Evolutionary conservation across 1,284 basidiomycete genomes (phyloP), one percentile per base, ranked within the genome.

Genomic region (Caloboletus firmus): DNA sequence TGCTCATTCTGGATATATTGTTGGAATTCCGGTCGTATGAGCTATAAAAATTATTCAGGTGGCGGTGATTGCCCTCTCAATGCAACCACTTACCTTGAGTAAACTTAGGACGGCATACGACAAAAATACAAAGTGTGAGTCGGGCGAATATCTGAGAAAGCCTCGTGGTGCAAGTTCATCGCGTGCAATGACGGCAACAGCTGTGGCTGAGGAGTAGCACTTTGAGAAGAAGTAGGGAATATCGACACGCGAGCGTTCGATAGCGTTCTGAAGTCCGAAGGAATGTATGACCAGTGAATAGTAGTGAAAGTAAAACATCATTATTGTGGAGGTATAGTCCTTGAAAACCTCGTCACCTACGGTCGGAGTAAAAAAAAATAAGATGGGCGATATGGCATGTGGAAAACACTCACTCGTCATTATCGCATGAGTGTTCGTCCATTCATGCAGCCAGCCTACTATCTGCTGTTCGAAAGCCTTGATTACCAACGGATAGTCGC

Each of bases 191-290:
- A 73, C 74, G 10, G 85, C 85, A 64, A 87, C 85, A 11, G 81
- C 76, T 46, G 82, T 84, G 1, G 93, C 93, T 18, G 86, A 82
- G 11, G 84, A 81, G 69, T 94, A 87, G 52, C 91, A 91, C 37
- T 91, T 85, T 5, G 85, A 82, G 65, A 95, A 92, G 77, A 95
- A 95, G 74, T 94, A 89, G 0, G 87, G 87, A 45, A 93, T 87
- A 65, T 95, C 84, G 45, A 90, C 74, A 1, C 79, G 74, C 12
- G 82, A 79, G 15, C 81, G 80, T 69, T 96, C 94, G 51, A 97
- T 75, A 4, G 95, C 91, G 65, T 96, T 92, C 72, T 98, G 95
- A 51, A 98, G 79, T 3, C 95, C 95, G 63, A 98, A 98, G 8
- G 94, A 95, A 69, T 97, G 95, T 61, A 98, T 77, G 22, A 95